A percentile compares a stretch with the other conserved stretches of the same genome.
Evolutionary conservation across 441 rosid species (phyloP).

Genomic region (Brassica balearica): DNA sequence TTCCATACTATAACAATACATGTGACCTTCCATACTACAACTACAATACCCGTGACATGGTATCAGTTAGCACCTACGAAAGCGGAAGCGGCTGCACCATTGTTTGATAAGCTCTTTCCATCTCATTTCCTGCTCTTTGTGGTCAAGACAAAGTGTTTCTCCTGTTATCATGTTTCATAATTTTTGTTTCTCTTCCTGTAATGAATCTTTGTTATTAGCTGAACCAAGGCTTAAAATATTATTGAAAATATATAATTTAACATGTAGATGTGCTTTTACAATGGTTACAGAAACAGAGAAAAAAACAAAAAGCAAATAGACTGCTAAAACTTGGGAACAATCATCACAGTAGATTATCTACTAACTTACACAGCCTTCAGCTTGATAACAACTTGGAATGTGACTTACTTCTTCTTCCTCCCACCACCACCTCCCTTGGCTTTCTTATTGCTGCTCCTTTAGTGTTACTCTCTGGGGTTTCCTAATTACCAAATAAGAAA

Average conservation of each 20-base stretch:
- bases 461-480: conserved; percentile 47
- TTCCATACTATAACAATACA: conserved; percentile 28
- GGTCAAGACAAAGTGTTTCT: not conserved
- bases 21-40: conserved; percentile 34
- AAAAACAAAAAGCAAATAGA: not conserved
- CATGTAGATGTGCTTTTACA: too few species aligned
- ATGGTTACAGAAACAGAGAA: too few species aligned
- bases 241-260: conserved; percentile 5
- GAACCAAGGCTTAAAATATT: conserved; percentile 22
- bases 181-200: not conserved
- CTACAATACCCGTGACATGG: conserved; percentile 10
- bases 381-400: conserved; percentile 7
- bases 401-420: conserved; percentile 63
- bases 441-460: conserved; percentile 63
- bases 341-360: conserved; percentile 19
- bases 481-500: conserved; percentile 46
- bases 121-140: not conserved
- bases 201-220: conserved; percentile 16
- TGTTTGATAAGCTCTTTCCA: conserved; percentile 15
- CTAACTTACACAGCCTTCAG: conserved; percentile 26
- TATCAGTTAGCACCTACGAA: conserved; percentile 27
- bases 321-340: conserved; percentile 22
- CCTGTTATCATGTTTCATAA: conserved; percentile 5
- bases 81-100: conserved; percentile 44
- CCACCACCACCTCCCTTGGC: conserved; percentile 61